Percentiles rank a stretch among this genome's conserved stretches.
Evolutionary conservation across 192 early-diverging fungal genomes (phyloP).

Genomic region (Podila epigama): DNA sequence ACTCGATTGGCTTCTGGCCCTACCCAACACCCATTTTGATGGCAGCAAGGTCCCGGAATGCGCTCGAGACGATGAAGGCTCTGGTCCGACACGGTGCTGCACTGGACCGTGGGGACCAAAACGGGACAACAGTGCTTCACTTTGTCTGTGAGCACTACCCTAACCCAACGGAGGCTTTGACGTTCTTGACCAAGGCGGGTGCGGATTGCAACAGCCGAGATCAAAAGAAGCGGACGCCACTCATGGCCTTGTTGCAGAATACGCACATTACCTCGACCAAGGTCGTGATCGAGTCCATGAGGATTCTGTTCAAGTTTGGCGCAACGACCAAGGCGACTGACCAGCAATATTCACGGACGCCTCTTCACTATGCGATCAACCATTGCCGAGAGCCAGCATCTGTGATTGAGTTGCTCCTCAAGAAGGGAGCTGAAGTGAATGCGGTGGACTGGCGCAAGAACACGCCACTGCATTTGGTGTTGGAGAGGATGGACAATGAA

Average conservation of each 20-base stretch:
- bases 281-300: constrained; percentile 32
- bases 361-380: constrained; percentile 38
- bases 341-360: constrained; percentile 26
- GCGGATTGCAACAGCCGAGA: constrained; percentile 44
- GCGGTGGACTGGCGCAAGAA: constrained; percentile 22
- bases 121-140: constrained; percentile 37
- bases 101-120: constrained; percentile 26
- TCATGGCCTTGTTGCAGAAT: constrained; percentile 34
- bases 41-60: constrained; percentile 35
- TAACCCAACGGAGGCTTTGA: constrained; percentile 31
- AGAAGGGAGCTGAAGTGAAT: constrained; percentile 47
- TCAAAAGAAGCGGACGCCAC: constrained; percentile 41
- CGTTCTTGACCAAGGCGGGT: constrained; percentile 35
- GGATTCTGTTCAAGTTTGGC: constrained; percentile 45
- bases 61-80: constrained; percentile 39
- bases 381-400: constrained; percentile 37
- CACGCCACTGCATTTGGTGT: constrained; percentile 43
- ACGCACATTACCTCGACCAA: constrained; percentile 32
- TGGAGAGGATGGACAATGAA: constrained; percentile 43
- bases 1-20: constrained; percentile 39
- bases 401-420: constrained; percentile 38
- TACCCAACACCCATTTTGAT: constrained; percentile 25
- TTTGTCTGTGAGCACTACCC: constrained; percentile 44
- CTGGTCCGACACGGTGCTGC: constrained; percentile 25
- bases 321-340: constrained; percentile 32